phyloP scores from a whole-genome alignment of 192 early-diverging fungal genomes.

The Gonapodya prolifera region DNA sequence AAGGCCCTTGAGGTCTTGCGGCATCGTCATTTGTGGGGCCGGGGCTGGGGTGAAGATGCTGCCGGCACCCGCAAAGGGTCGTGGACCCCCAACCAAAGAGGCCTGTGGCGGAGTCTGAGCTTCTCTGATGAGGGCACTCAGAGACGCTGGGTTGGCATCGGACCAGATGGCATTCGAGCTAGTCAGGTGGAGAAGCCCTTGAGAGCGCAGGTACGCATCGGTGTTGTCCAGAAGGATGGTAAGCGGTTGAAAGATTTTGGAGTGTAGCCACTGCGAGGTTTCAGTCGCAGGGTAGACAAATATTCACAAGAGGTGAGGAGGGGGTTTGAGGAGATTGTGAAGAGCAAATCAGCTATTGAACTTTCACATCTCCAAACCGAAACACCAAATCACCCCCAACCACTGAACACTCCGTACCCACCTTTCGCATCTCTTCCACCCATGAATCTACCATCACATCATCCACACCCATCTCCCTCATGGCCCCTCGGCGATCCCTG shows the following conservation, averaged over 20 bases:
- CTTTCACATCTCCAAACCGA: too few species aligned
- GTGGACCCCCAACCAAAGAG: too few species aligned
- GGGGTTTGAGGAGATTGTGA: too few species aligned
- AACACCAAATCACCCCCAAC: too few species aligned
- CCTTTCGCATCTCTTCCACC: neutral
- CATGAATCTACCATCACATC: neutral
- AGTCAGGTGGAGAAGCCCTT: neutral
- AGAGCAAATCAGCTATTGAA: too few species aligned
- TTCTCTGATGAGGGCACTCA: neutral
- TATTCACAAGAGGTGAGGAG: too few species aligned
- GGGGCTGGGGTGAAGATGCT: neutral
- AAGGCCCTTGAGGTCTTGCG: neutral
- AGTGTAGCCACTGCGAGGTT: neutral
- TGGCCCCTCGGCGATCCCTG: neutral
- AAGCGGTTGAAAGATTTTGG: neutral
- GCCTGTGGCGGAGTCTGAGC: neutral
- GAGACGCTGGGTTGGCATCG: neutral
- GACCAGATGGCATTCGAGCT: neutral
- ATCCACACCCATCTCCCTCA: neutral
- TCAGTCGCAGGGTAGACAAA: neutral
- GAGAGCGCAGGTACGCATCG: neutral
- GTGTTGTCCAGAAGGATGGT: neutral
- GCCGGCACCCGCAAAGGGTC: neutral
- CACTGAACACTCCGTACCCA: too few species aligned
- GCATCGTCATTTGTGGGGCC: neutral